Base-by-base conservation (phyloP, 2,329 filamentous ascomycete genomes). In the Fusarium chlamydosporum region DNA sequence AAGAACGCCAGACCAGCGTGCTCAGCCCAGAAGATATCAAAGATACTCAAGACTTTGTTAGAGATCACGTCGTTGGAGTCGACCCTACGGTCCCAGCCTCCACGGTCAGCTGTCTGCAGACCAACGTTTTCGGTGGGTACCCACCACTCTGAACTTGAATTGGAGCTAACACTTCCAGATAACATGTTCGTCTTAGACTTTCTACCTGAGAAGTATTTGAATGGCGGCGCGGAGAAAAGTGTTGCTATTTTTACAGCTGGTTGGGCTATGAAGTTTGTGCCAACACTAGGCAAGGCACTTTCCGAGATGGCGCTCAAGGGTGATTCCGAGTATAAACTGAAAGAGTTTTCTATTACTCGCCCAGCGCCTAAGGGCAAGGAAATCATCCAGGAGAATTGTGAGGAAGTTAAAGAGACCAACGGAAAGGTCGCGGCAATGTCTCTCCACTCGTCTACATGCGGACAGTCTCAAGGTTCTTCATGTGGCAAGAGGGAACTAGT, bases 241-340 rank as follows among this genome's bases (percentile, higher is more conserved):
- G 26, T 69, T 11, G 55, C 51, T 1, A 31, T 69, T 0, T 70
- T 70, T 23, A 69, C 61, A 3, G 65, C 65, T 8, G 67, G 61
- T 0, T 69, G 65, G 67, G 67, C 67, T 3, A 70, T 69, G 65
- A 70, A 70, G 9, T 69, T 69, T 35, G 67, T 70, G 18, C 67
- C 67, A 3, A 54, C 61, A 10, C 55, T 70, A 0, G 65, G 65
- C 2, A 69, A 69, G 23, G 65, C 67, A 1, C 29, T 70, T 3
- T 52, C 67, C 4, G 45, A 67, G 7, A 66, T 69, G 61, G 50
- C 34, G 4, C 31, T 63, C 4, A 18, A 38, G 5, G 67, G 67
- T 2, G 27, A 67, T 4, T 70, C 67, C 4, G 43, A 57, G 18
- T 68, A 57, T 27, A 61, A 50, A 9, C 18, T 31, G 9, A 23